Conservation (phyloP, 306 rosid genomes). For the Citrullus colocynthis region DNA sequence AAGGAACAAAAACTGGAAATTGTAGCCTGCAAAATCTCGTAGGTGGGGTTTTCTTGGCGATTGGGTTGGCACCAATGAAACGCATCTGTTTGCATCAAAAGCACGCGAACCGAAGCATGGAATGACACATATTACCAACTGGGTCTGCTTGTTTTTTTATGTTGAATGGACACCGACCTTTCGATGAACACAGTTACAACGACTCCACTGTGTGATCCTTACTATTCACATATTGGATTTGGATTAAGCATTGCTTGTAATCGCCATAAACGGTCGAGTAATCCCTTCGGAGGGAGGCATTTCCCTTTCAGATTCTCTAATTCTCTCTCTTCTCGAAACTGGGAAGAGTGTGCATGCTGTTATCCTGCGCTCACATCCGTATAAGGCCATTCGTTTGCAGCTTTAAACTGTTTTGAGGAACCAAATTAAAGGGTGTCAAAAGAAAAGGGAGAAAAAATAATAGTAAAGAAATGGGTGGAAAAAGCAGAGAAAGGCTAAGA, state of each 20-base stretch:
- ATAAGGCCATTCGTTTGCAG: constrained; percentile 46
- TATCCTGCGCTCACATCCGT: constrained; percentile 40
- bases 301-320: constrained; percentile 13
- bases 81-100: constrained; percentile 41
- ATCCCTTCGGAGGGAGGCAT: neutral
- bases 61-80: constrained; percentile 15
- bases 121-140: constrained; percentile 19
- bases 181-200: constrained; percentile 37
- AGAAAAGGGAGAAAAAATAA: neutral
- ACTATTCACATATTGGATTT: neutral
- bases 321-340: constrained; percentile 8
- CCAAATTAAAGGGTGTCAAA: neutral
- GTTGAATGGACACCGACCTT: constrained; percentile 68
- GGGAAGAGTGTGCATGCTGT: constrained; percentile 54
- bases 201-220: too few species aligned
- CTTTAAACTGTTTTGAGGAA: constrained; percentile 43
- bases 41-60: constrained; percentile 23
- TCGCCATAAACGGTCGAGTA: neutral
- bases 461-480: constrained; percentile 13
- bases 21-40: constrained; percentile 19
- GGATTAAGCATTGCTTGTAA: neutral
- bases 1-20: constrained; percentile 68
- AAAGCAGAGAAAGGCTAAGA: constrained; percentile 23
- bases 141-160: constrained; percentile 31
- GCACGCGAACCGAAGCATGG: constrained; percentile 80